Percentiles rank a stretch among this genome's conserved stretches.
phyloP scores from a whole-genome alignment of 1,139 yeast genomes.

The Pichia sp. region DNA sequence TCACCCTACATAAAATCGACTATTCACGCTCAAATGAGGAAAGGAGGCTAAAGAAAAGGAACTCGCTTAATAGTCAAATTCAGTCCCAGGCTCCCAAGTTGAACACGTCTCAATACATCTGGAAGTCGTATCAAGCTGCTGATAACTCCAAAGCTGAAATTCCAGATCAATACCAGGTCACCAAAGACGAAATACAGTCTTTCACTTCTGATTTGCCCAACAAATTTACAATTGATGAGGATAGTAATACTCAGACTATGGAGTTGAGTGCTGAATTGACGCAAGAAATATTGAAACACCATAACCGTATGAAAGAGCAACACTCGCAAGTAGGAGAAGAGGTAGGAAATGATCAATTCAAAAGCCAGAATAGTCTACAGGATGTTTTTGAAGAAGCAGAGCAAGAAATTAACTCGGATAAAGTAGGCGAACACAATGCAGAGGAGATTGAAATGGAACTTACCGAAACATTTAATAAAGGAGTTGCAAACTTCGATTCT shows the following conservation, averaged over 20 bases:
- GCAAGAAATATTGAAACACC: constrained; percentile 20
- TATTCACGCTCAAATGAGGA: constrained; percentile 11
- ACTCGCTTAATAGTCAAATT: constrained; percentile 6
- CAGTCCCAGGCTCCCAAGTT: background rate
- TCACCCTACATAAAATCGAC: constrained; percentile 58
- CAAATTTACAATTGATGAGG: constrained; percentile 20
- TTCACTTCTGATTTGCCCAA: background rate
- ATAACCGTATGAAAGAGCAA: constrained; percentile 11
- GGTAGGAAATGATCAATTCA: background rate
- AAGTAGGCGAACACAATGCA: background rate
- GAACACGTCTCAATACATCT: constrained; percentile 10
- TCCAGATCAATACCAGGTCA: background rate
- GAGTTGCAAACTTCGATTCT: background rate
- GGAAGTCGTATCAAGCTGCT: constrained; percentile 4
- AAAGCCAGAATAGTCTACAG: constrained; percentile 10
- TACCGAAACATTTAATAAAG: constrained; percentile 18
- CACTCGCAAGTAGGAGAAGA: background rate
- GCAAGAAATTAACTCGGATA: constrained; percentile 2
- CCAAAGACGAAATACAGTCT: background rate
- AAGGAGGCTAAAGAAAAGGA: constrained; percentile 7
- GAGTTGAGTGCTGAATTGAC: constrained; percentile 27
- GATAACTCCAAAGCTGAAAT: background rate
- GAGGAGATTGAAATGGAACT: constrained; percentile 20
- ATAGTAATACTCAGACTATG: constrained; percentile 26
- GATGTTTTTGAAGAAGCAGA: constrained; percentile 17